These are phyloP conservation scores for Penicillium riverlandense DNA, from an alignment of 495 filamentous ascomycete genomes.

Conservation along the genomic window DNA sequence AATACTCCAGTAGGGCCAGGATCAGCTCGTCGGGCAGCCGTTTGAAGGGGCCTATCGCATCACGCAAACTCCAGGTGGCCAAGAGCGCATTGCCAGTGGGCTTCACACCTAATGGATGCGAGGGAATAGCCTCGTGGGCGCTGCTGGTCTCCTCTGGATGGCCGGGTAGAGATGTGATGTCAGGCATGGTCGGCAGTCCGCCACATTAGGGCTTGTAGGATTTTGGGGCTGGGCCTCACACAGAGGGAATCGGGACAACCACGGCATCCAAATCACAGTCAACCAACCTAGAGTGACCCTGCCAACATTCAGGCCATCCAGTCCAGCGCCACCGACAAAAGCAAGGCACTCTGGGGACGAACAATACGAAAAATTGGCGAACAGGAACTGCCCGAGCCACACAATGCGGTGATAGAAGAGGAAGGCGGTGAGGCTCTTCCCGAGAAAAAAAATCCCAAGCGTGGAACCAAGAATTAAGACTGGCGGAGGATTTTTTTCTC, in stretches of 20 bases:
- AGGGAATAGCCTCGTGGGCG: slow-evolving; percentile 46
- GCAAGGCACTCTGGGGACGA: neutral
- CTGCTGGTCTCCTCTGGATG: slow-evolving; percentile 14
- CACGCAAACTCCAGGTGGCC: slow-evolving; percentile 57
- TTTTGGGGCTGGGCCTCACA: slow-evolving; percentile 9
- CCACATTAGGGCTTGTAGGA: slow-evolving; percentile 22
- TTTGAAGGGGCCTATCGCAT: slow-evolving; percentile 54
- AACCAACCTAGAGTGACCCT: too few species aligned
- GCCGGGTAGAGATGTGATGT: slow-evolving; percentile 21
- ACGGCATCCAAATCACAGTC: too few species aligned
- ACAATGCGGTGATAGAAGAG: too few species aligned
- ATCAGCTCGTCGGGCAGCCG: slow-evolving; percentile 77
- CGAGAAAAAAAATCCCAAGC: slow-evolving; percentile 27
- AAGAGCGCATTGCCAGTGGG: slow-evolving; percentile 81
- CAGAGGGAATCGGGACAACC: neutral
- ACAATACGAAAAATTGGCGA: neutral
- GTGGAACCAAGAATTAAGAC: slow-evolving; percentile 18
- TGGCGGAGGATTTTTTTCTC: slow-evolving; percentile 23
- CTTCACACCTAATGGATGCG: slow-evolving; percentile 80
- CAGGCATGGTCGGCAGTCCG: slow-evolving; percentile 19
- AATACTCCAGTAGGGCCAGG: slow-evolving; percentile 62
- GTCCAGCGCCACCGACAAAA: too few species aligned
- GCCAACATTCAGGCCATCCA: too few species aligned
- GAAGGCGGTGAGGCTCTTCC: slow-evolving; percentile 13
- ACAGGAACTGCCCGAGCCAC: neutral